A percentile compares a stretch with the other conserved stretches of the same genome.
Conservation (phyloP, 2,329 filamentous ascomycete genomes). For the Ophiobolus disseminans region DNA sequence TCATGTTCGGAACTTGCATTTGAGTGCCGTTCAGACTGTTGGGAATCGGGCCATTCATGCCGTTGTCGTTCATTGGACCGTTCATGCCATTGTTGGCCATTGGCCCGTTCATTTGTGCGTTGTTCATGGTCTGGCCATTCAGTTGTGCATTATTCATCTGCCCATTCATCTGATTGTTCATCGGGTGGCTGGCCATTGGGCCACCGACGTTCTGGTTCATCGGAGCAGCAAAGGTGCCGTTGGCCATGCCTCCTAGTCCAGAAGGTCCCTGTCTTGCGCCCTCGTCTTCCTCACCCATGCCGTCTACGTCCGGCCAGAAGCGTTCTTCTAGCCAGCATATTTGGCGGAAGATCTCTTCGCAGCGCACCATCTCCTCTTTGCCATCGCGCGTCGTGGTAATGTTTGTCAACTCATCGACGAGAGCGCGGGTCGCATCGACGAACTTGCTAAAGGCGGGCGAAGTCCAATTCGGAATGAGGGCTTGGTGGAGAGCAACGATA, state of each 20-base stretch:
- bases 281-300: conserved; percentile 57
- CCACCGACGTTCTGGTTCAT: conserved; percentile 18
- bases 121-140: conserved; percentile 16
- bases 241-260: conserved; percentile 20
- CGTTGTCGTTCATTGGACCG: too few species aligned
- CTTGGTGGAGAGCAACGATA: conserved; percentile 57
- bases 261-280: conserved; percentile 28
- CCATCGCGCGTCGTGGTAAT: conserved; percentile 56
- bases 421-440: conserved; percentile 56
- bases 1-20: not conserved
- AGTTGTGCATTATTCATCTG: conserved; percentile 15
- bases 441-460: conserved; percentile 59
- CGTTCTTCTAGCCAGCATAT: conserved; percentile 57
- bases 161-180: conserved; percentile 16
- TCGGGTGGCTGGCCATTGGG: conserved; percentile 10
- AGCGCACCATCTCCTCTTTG: conserved; percentile 56
- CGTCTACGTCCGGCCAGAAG: conserved; percentile 59
- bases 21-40: not conserved
- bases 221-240: conserved; percentile 22
- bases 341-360: conserved; percentile 57
- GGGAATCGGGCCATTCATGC: not conserved
- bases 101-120: conserved; percentile 8
- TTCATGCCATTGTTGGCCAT: not conserved
- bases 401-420: conserved; percentile 60
- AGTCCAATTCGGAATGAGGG: conserved; percentile 60